Evolutionary conservation across 805 yeast species (phyloP).

Genomic region (Wickerhamia fluorescens): DNA sequence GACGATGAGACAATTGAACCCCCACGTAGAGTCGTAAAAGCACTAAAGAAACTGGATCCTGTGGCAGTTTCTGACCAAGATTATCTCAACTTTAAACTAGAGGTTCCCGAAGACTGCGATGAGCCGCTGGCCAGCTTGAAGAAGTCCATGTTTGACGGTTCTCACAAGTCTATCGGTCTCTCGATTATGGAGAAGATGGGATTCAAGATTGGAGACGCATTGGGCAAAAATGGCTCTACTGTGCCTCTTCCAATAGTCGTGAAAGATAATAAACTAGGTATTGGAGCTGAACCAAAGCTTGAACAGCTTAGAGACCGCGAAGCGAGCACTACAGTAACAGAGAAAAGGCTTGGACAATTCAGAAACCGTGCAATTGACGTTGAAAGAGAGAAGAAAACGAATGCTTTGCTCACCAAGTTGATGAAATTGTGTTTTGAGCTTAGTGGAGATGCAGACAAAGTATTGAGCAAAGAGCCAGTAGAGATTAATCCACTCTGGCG

Average conservation of each 20-base stretch:
- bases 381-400: no score
- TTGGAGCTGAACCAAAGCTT: constrained; percentile 15
- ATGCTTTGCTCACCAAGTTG: no score
- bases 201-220: constrained; percentile 38
- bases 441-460: constrained; percentile 29
- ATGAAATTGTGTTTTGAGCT: constrained; percentile 37
- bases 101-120: constrained; percentile 1
- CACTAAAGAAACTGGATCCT: no score
- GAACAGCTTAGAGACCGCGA: no score
- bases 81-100: no score
- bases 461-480: constrained; percentile 3
- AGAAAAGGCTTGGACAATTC: no score
- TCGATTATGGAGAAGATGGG: constrained; percentile 57
- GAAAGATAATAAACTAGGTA: constrained; percentile 12
- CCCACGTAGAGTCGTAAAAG: no score
- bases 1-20: no score
- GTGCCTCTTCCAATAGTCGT: constrained; percentile 24
- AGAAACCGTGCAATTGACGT: no score
- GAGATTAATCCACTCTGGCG: constrained; percentile 37
- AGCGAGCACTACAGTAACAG: no score
- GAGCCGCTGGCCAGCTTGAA: neutral
- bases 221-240: constrained; percentile 29
- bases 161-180: constrained; percentile 35
- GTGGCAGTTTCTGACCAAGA: no score
- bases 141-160: neutral